A percentile compares a stretch with the other conserved stretches of the same genome.
phyloP scores from a whole-genome alignment of 2,329 filamentous ascomycete species.

The Epichloe gansuensis region DNA sequence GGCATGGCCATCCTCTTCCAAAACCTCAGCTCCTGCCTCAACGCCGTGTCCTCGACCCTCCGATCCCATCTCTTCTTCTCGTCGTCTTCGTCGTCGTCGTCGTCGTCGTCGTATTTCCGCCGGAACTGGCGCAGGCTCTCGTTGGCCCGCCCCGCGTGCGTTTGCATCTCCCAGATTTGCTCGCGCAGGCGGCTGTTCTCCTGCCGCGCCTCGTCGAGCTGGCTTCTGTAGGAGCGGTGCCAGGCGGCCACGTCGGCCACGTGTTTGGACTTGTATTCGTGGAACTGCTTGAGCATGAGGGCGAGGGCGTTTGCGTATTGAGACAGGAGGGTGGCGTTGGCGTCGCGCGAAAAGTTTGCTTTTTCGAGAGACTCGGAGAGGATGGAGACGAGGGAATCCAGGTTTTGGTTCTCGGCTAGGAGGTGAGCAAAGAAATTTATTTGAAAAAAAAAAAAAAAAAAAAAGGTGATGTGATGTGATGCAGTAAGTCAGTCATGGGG shows the following conservation, averaged over 20 bases:
- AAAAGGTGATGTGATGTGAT: background rate
- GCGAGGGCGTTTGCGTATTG: conserved; percentile 46
- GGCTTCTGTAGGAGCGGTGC: conserved; percentile 54
- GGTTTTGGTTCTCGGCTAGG: conserved; percentile 44
- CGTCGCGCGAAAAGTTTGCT: conserved; percentile 46
- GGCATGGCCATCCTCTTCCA: conserved; percentile 58
- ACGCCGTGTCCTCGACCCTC: conserved; percentile 38
- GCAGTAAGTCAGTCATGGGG: background rate
- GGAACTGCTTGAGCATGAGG: conserved; percentile 49
- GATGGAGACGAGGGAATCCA: conserved; percentile 49
- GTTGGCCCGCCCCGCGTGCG: conserved; percentile 46
- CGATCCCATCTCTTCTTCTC: conserved; percentile 40
- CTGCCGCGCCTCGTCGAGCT: conserved; percentile 52
- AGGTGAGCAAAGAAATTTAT: background rate
- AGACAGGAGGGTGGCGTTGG: conserved; percentile 45
- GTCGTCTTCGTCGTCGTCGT: conserved; percentile 39
- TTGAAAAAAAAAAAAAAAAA: background rate
- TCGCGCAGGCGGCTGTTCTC: conserved; percentile 52
- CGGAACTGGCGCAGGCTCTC: conserved; percentile 45
- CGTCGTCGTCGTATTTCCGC: conserved; percentile 43
- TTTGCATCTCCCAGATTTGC: conserved; percentile 56
- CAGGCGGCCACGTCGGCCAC: conserved; percentile 49
- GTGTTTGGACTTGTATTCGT: conserved; percentile 53
- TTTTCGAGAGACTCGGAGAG: conserved; percentile 51
- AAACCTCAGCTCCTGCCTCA: conserved; percentile 48